Conservation (phyloP, 345 rosid genomes). For the Eucalyptus rudis region DNA sequence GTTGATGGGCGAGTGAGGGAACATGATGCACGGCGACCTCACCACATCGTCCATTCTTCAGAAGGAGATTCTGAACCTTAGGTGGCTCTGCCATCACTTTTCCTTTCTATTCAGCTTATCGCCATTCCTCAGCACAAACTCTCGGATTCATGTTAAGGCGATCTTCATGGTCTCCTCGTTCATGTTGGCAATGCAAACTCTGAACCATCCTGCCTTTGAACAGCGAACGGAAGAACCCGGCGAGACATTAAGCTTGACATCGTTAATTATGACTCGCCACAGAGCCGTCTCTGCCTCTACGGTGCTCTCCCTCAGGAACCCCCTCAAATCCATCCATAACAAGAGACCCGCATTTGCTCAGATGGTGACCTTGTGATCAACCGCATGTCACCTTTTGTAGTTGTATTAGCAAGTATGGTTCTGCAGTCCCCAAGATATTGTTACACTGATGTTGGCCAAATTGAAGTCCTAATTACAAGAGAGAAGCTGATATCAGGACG, state of each 20-base stretch:
- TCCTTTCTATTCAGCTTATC: constrained; percentile 26
- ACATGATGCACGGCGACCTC: constrained; percentile 15
- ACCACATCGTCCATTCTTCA: constrained; percentile 44
- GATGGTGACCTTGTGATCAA: too few relatives aligned
- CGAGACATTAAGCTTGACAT: constrained; percentile 80
- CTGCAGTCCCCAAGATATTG: too few relatives aligned
- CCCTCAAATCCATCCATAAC: constrained; percentile 72
- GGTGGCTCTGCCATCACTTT: constrained; percentile 47
- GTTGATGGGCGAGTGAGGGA: constrained; percentile 65
- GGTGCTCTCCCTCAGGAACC: constrained; percentile 37
- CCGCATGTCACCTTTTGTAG: too few relatives aligned
- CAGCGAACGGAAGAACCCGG: constrained; percentile 88
- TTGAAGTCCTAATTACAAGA: too few relatives aligned
- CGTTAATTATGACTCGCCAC: constrained; percentile 64
- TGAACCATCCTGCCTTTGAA: constrained; percentile 78
- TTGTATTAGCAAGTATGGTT: too few relatives aligned
- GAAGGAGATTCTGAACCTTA: constrained; percentile 38
- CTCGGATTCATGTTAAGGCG: constrained; percentile 58
- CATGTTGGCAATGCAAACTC: constrained; percentile 95
- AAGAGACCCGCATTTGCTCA: constrained; percentile 45
- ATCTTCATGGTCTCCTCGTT: constrained; percentile 61
- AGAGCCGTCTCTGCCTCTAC: constrained; percentile 41
- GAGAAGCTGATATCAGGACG: too few relatives aligned
- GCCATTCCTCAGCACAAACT: constrained; percentile 30
- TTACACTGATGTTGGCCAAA: too few relatives aligned